phyloP scores from a whole-genome alignment of 331 rosid genomes.

The Dryas integrifolia region DNA sequence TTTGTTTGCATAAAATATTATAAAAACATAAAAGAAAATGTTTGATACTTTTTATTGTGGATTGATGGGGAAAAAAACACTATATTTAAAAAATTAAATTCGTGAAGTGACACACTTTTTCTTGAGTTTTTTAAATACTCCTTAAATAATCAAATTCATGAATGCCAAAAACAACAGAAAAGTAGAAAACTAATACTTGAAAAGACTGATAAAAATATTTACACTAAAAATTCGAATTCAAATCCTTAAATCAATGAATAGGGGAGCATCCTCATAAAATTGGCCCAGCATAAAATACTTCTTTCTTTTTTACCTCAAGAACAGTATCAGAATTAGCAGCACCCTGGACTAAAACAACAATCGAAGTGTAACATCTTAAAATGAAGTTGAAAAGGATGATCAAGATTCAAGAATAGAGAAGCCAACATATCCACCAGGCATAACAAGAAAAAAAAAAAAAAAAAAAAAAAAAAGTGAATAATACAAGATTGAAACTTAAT shows the following conservation, averaged over 20 bases:
- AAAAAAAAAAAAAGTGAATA: background rate
- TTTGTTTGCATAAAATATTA: background rate
- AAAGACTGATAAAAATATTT: background rate
- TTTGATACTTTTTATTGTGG: background rate
- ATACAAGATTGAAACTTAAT: background rate
- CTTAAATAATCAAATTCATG: background rate
- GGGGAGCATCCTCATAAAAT: background rate
- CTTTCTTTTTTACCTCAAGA: background rate
- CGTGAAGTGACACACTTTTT: background rate
- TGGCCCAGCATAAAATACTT: background rate
- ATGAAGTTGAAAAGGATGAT: background rate
- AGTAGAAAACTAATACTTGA: background rate
- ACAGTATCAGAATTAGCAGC: background rate
- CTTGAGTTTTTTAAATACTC: background rate
- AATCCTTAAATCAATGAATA: background rate
- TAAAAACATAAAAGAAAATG: background rate
- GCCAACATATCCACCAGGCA: no score
- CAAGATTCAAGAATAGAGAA: background rate
- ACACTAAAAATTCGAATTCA: background rate
- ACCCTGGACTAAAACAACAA: background rate
- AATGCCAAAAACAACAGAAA: background rate
- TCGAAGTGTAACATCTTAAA: background rate
- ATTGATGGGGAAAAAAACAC: background rate
- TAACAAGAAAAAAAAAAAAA: background rate
- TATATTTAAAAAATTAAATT: no score